A percentile compares a stretch with the other conserved stretches of the same genome.
phyloP scores from a whole-genome alignment of 202 grass and related monocot genomes.

The Bolboschoenoplectus hybrid region DNA sequence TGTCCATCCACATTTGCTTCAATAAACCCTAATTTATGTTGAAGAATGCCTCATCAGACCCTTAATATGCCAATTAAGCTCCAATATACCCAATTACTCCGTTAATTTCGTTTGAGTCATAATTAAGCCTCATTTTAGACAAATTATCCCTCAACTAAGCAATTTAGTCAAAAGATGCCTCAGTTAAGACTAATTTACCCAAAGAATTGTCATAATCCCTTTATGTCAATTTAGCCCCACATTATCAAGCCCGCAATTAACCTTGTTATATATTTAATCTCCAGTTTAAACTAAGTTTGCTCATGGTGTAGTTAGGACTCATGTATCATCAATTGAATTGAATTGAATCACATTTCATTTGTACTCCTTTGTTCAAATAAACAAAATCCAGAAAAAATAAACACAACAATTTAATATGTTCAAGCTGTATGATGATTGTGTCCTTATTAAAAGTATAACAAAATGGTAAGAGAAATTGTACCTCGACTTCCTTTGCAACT shows the following conservation, averaged over 20 bases:
- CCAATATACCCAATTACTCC: background rate
- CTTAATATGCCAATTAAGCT: background rate
- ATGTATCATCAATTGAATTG: background rate
- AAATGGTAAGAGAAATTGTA: conserved; percentile 49
- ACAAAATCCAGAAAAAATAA: conserved; percentile 16
- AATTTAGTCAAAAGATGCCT: background rate
- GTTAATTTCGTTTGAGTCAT: background rate
- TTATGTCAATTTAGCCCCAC: conserved; percentile 9
- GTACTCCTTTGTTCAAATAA: background rate
- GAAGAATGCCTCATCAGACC: background rate
- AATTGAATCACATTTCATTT: conserved; percentile 19
- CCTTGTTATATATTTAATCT: background rate
- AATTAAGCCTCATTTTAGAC: background rate
- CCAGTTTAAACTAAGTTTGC: background rate
- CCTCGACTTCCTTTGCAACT: conserved; percentile 77
- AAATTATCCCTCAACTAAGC: background rate
- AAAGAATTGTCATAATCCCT: background rate
- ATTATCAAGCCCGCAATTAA: background rate
- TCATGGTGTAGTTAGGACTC: background rate
- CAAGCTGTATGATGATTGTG: background rate
- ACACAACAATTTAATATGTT: conserved; percentile 1
- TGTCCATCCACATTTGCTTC: background rate
- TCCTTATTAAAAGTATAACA: background rate
- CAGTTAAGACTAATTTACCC: background rate
- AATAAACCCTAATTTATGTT: background rate